phyloP scores from a whole-genome alignment of 768 basidiomycete genomes.

The Suillus hirtellus region DNA sequence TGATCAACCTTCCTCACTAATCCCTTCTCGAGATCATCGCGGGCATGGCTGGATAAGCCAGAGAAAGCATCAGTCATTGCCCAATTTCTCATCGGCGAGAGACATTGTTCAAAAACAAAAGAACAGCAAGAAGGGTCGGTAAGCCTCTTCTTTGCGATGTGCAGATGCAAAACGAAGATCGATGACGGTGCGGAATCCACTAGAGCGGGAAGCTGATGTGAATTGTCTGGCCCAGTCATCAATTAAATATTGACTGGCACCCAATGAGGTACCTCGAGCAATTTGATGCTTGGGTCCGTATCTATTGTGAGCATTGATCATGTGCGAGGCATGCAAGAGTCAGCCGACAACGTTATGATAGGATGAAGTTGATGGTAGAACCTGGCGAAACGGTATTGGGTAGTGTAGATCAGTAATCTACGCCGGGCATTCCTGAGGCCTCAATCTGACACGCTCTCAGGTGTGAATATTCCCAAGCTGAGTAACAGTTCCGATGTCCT shows the following conservation, averaged over 20 bases:
- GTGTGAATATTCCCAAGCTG: too few relatives aligned
- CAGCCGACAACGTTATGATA: not conserved
- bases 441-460: too few relatives aligned
- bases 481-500: constrained; percentile 42
- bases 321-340: not conserved
- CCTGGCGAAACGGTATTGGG: not conserved
- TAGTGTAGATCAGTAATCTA: not conserved
- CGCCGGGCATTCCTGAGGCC: not conserved
- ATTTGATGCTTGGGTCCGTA: not conserved
- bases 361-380: not conserved
- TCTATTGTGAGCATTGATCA: not conserved
- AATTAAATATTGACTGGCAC: not conserved
- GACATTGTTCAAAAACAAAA: too few relatives aligned
- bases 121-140: too few relatives aligned
- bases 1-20: too few relatives aligned
- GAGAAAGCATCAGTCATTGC: too few relatives aligned
- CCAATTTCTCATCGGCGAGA: too few relatives aligned
- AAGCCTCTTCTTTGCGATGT: too few relatives aligned
- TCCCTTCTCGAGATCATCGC: too few relatives aligned
- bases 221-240: not conserved
- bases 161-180: too few relatives aligned
- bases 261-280: not conserved
- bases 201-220: not conserved
- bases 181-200: too few relatives aligned
- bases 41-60: too few relatives aligned